Conservation (phyloP, 345 rosid genomes). For the Acer negundo region DNA sequence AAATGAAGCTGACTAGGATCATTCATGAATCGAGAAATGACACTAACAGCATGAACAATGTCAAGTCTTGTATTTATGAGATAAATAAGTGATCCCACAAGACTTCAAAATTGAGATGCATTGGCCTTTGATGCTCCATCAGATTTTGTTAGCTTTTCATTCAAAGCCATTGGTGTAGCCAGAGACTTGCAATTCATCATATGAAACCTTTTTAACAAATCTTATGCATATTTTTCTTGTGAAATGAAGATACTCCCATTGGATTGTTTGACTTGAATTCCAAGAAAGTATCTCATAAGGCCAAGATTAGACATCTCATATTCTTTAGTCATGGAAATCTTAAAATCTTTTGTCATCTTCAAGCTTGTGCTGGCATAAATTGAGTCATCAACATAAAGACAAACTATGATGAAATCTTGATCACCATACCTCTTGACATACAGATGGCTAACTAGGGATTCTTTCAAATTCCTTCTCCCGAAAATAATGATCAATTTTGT, state of each 20-base stretch:
- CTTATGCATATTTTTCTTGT: neutral
- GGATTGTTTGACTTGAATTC: neutral
- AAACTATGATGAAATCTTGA: neutral
- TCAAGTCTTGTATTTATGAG: slow-evolving; percentile 5
- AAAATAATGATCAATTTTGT: neutral
- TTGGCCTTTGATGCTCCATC: neutral
- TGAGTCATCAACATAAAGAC: neutral
- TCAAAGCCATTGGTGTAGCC: neutral
- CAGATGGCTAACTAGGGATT: neutral
- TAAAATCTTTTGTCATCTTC: neutral
- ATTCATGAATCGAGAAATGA: neutral
- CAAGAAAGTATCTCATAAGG: neutral
- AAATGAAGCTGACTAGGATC: neutral
- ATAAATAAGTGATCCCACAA: slow-evolving; percentile 2
- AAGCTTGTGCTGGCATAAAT: neutral
- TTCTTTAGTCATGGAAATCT: neutral
- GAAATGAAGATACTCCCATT: neutral
- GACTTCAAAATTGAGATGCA: neutral
- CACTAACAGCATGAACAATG: neutral
- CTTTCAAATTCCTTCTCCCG: neutral
- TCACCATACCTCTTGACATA: neutral
- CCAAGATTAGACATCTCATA: neutral
- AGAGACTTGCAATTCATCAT: neutral
- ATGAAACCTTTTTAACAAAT: neutral
- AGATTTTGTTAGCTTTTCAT: neutral